Percentiles rank a stretch among this genome's conserved stretches.
phyloP scores from a whole-genome alignment of 768 basidiomycete genomes.

The Lentinus tigrinus region DNA sequence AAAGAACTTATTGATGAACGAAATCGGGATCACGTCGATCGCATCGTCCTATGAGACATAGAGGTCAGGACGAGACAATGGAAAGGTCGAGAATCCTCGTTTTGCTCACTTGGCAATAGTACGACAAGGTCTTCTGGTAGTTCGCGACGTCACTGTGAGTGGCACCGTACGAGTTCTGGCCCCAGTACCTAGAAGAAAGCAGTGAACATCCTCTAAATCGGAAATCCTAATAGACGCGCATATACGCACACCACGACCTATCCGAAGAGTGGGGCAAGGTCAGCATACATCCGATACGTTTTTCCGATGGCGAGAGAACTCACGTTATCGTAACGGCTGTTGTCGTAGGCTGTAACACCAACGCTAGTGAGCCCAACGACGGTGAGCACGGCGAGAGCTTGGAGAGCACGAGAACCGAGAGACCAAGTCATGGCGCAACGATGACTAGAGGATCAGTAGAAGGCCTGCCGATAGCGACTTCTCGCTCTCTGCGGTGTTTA shows the following conservation, averaged over 20 bases:
- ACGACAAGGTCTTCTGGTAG: conserved; percentile 60
- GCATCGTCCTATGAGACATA: conserved; percentile 49
- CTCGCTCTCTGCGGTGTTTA: background rate
- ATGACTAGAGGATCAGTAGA: conserved; percentile 3
- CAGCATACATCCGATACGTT: background rate
- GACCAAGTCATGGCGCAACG: conserved; percentile 9
- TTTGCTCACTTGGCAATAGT: conserved; percentile 54
- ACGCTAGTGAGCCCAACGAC: conserved; percentile 14
- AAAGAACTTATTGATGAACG: conserved; percentile 69
- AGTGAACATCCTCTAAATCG: background rate
- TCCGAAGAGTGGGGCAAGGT: background rate
- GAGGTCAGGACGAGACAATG: background rate
- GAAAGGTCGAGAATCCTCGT: background rate
- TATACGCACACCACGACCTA: conserved; percentile 55
- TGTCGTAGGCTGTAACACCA: conserved; percentile 46
- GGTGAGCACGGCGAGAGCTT: conserved; percentile 13
- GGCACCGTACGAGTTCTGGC: conserved; percentile 74
- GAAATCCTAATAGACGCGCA: background rate
- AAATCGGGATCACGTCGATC: conserved; percentile 67
- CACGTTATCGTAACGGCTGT: conserved; percentile 63
- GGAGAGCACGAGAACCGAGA: conserved; percentile 7
- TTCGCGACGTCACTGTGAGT: conserved; percentile 47
- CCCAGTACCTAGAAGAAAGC: conserved; percentile 56
- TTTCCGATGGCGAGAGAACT: conserved; percentile 22
- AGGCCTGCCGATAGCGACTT: conserved; percentile 3